A percentile compares a stretch with the other conserved stretches of the same genome.
phyloP scores from a whole-genome alignment of 192 early-diverging fungal genomes.

The Martensiomyces pterosporus region DNA sequence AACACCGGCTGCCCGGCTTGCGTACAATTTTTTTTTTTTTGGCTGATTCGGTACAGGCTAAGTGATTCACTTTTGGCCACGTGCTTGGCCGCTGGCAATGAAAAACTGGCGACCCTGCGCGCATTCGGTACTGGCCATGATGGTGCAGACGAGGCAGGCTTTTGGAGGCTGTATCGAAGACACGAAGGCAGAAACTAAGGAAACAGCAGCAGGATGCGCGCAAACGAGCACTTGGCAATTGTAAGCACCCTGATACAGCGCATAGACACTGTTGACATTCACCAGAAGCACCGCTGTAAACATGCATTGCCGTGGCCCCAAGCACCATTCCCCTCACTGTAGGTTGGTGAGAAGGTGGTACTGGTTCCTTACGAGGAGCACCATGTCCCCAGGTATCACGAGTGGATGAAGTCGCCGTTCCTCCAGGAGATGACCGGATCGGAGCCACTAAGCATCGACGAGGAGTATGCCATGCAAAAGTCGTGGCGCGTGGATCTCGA shows the following conservation, averaged over 20 bases:
- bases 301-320: no score
- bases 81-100: no score
- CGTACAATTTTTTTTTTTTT: no score
- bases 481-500: slow-evolving; percentile 83
- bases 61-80: no score
- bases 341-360: slow-evolving; percentile 58
- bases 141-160: no score
- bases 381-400: slow-evolving; percentile 88
- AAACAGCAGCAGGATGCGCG: slow-evolving; percentile 12
- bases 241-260: no score
- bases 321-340: no score
- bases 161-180: not conserved
- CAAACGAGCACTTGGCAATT: slow-evolving; percentile 43
- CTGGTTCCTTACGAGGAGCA: slow-evolving; percentile 83
- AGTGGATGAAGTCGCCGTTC: slow-evolving; percentile 92
- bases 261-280: not conserved
- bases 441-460: slow-evolving; percentile 85
- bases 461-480: slow-evolving; percentile 94
- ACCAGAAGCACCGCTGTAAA: no score
- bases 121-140: no score
- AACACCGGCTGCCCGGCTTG: no score
- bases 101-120: no score
- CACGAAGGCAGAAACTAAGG: not conserved
- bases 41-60: no score
- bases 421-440: slow-evolving; percentile 94